Percentiles rank a stretch among this genome's conserved stretches.
Conservation (phyloP, 1,284 basidiomycete genomes). For the Fistulinella cinereoalba region DNA sequence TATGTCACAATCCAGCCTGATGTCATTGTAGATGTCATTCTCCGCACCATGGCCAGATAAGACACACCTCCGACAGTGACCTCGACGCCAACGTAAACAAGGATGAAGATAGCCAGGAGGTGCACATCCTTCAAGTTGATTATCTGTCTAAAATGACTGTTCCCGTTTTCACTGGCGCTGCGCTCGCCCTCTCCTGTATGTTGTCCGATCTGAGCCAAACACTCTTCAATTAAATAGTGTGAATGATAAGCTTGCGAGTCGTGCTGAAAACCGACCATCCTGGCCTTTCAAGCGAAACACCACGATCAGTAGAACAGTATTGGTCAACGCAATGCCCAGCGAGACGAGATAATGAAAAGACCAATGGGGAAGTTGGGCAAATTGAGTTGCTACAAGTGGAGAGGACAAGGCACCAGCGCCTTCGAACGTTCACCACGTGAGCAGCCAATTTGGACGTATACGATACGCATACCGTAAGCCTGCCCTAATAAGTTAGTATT, state of each 20-base stretch:
- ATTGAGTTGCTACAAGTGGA: conserved; percentile 64
- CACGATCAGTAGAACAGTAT: conserved; percentile 40
- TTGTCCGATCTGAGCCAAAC: conserved; percentile 34
- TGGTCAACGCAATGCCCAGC: conserved; percentile 51
- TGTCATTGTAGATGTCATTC: background rate
- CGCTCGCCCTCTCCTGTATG: conserved; percentile 18
- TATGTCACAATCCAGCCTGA: conserved; percentile 56
- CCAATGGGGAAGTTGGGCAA: conserved; percentile 49
- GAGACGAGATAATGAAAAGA: conserved; percentile 67
- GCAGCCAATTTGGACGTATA: background rate
- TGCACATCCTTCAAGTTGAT: conserved; percentile 47
- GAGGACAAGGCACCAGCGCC: conserved; percentile 58
- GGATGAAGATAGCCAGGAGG: conserved; percentile 48
- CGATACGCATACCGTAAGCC: conserved; percentile 28
- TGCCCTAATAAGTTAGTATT: conserved; percentile 19
- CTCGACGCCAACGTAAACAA: conserved; percentile 58
- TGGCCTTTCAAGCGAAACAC: conserved; percentile 57
- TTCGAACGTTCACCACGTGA: conserved; percentile 22
- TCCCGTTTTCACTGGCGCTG: conserved; percentile 24
- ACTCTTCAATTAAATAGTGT: conserved; percentile 25
- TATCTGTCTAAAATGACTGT: conserved; percentile 50
- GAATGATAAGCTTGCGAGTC: background rate
- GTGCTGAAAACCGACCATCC: conserved; percentile 41
- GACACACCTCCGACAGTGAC: conserved; percentile 50
- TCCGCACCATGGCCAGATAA: background rate